Percentiles rank a stretch among this genome's conserved stretches.
These are phyloP conservation scores for Corymbia maculata DNA, from an alignment of 345 rosid genomes.

Conservation along the genomic window DNA sequence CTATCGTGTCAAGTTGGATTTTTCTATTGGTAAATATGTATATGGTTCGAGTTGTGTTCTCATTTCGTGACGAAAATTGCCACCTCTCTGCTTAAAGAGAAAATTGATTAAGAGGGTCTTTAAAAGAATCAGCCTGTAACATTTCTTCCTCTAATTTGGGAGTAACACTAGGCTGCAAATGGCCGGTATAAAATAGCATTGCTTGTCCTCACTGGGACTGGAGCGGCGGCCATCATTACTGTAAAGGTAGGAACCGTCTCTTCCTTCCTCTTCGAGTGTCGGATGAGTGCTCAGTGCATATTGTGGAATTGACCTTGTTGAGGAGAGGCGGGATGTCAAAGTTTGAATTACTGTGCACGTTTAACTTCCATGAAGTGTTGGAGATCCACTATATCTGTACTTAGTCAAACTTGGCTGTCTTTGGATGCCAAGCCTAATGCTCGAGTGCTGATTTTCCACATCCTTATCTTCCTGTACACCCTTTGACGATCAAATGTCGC, in stretches of 20 bases:
- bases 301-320: not conserved
- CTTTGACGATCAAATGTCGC: not conserved
- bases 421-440: not conserved
- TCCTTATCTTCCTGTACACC: not conserved
- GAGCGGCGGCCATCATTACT: constrained; percentile 56
- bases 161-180: constrained; percentile 52
- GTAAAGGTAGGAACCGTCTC: constrained; percentile 29
- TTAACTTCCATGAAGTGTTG: not conserved
- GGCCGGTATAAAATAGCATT: constrained; percentile 70
- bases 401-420: not conserved
- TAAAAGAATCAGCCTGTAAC: not conserved
- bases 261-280: not conserved
- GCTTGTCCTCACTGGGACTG: constrained; percentile 58
- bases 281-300: not conserved
- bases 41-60: not conserved
- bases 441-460: not conserved
- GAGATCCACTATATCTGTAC: not conserved
- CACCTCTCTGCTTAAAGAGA: not conserved
- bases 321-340: not conserved
- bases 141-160: not conserved
- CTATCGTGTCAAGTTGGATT: constrained; percentile 5
- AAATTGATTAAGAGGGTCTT: not conserved
- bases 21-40: not conserved
- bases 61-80: not conserved
- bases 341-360: not conserved